Evolutionary conservation across 495 filamentous ascomycete species (phyloP), one percentile per base, ranked within the genome.

Genomic region (Aspergillus panamensis): DNA sequence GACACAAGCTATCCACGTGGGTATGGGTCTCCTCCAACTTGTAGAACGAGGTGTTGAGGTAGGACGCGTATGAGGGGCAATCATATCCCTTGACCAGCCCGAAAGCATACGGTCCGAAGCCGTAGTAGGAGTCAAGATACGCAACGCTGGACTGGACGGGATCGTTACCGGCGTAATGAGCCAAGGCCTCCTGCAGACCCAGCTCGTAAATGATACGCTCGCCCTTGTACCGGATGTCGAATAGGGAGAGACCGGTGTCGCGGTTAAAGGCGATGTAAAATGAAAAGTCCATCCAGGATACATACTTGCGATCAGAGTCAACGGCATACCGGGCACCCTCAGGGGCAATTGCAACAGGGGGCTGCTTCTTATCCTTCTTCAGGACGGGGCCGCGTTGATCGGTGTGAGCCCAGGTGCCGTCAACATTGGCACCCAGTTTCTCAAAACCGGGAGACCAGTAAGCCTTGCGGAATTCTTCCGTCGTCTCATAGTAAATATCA

Each of bases 61-160:
- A 62, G 16, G 55, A 58, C 9, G 60, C 60, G 32, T 62, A 58
- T 0, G 51, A 58, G 3, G 60, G 60, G 31, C 60, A 62, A 51
- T 62, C 60, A 33, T 58, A 62, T 10, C 60, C 60, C 9, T 62
- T 62, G 43, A 62, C 44, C 4, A 62, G 45, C 31, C 55, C 55
- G 40, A 62, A 62, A 14, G 60, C 51, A 37, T 58, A 54, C 4
- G 55, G 55, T 10, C 60, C 55, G 48, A 62, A 62, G 2, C 55
- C 60, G 35, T 58, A 62, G 53, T 61, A 61, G n/a, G 60, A 58
- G 51, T 62, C 60, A 6, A 62, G 60, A 35, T 55, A 62, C 7
- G 51, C 45, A 16, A 62, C 51, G 20, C 55, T 52, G 10, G 60
- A 62, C 42, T 62, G 60, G 12, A 62, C 55, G 0, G 60, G 60